Percentiles rank a stretch among this genome's conserved stretches.
These are phyloP conservation scores for Colletotrichum scovillei DNA, from an alignment of 2,329 filamentous ascomycete genomes.

Conservation along the genomic window DNA sequence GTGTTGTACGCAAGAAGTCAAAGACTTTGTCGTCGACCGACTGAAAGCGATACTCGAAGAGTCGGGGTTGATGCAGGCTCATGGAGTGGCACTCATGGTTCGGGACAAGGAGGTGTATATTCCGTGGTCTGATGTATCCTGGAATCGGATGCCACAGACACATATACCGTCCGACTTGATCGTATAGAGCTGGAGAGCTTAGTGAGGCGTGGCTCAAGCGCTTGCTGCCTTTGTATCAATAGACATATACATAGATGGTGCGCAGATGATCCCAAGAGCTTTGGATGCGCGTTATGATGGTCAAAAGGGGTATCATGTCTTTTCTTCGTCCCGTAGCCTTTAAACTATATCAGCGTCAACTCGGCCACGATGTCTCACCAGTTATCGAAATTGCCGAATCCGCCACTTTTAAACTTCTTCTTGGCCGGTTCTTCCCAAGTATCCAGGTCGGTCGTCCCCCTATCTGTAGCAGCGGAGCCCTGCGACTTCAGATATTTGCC, in stretches of 20 bases:
- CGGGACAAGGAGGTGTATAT: conserved; percentile 47
- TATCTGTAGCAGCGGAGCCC: conserved; percentile 53
- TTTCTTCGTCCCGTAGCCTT: background rate
- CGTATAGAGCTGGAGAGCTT: conserved; percentile 38
- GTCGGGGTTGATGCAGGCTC: conserved; percentile 58
- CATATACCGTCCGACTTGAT: conserved; percentile 40
- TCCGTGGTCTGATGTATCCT: conserved; percentile 40
- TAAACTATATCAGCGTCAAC: background rate
- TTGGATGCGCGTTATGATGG: background rate
- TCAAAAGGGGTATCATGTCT: conserved; percentile 28
- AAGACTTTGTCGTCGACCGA: conserved; percentile 57
- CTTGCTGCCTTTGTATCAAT: background rate
- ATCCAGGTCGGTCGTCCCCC: conserved; percentile 57
- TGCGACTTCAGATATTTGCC: conserved; percentile 80
- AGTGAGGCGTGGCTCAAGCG: background rate
- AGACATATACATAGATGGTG: background rate
- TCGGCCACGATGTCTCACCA: conserved; percentile 68
- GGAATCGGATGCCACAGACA: conserved; percentile 42
- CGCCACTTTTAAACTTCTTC: conserved; percentile 83
- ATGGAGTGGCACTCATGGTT: conserved; percentile 54
- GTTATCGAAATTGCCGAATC: conserved; percentile 94
- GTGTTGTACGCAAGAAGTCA: conserved; percentile 53
- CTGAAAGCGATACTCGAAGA: conserved; percentile 57
- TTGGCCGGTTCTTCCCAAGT: conserved; percentile 76
- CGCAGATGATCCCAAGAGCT: background rate